Evolutionary conservation across 148 eudicot species (phyloP).

Genomic region (Amaranthus cruentus): DNA sequence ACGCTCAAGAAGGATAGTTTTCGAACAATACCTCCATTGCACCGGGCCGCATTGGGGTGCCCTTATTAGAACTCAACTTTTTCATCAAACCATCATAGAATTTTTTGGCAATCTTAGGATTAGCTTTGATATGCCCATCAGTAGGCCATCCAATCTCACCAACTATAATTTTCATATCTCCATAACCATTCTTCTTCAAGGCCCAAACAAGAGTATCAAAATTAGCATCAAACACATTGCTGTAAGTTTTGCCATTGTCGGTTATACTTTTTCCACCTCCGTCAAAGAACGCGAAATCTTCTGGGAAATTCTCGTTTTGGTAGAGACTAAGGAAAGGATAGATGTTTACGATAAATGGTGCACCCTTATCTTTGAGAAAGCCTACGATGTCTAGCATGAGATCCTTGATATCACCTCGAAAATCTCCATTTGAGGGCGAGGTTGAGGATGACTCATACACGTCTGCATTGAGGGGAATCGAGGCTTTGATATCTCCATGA

Average conservation of each 20-base stretch:
- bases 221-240: constrained; percentile 52
- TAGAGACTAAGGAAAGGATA: constrained; percentile 55
- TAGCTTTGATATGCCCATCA: constrained; percentile 39
- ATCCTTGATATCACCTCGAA: constrained; percentile 46
- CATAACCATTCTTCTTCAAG: constrained; percentile 43
- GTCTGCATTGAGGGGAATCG: constrained; percentile 80
- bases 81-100: constrained; percentile 48
- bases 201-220: constrained; percentile 48
- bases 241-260: constrained; percentile 35
- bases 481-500: constrained; percentile 49
- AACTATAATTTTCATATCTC: constrained; percentile 39
- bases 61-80: constrained; percentile 36
- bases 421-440: constrained; percentile 61
- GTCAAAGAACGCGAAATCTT: constrained; percentile 49
- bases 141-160: constrained; percentile 75
- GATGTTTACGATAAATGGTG: constrained; percentile 49
- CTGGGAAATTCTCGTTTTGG: constrained; percentile 36
- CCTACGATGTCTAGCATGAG: constrained; percentile 49
- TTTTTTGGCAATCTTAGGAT: constrained; percentile 25
- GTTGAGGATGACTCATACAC: constrained; percentile 52
- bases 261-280: constrained; percentile 31
- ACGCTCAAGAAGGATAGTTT: no score
- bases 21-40: constrained; percentile 24
- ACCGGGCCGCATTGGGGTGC: constrained; percentile 48
- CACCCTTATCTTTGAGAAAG: constrained; percentile 29